phyloP scores from a whole-genome alignment of 1,139 yeast species.

The Saccharomyces hybrid region DNA sequence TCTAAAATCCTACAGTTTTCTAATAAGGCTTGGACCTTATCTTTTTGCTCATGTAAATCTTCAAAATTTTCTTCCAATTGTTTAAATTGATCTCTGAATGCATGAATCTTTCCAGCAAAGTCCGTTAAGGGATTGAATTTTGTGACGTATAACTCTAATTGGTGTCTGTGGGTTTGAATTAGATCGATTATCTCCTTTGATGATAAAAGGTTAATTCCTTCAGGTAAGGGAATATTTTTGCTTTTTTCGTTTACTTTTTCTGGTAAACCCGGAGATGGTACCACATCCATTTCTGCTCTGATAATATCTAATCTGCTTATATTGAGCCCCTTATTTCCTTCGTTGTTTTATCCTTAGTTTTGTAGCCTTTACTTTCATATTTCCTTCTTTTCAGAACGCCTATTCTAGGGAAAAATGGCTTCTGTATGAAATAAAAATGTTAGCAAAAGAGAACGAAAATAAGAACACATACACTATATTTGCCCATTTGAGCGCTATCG shows the following conservation, averaged over 20 bases:
- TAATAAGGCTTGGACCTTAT: slow-evolving; percentile 11
- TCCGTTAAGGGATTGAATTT: slow-evolving; percentile 18
- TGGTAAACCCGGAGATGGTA: neutral
- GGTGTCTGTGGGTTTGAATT: slow-evolving; percentile 12
- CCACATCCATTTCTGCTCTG: neutral
- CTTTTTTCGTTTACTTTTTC: neutral
- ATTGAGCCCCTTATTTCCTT: neutral
- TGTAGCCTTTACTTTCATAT: neutral
- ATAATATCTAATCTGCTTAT: neutral
- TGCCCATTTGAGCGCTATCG: neutral
- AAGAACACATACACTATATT: neutral
- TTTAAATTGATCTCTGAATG: slow-evolving; percentile 10
- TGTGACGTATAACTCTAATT: slow-evolving; percentile 19
- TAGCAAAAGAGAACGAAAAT: neutral
- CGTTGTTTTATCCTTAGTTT: neutral
- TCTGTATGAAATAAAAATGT: neutral
- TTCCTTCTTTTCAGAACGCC: neutral
- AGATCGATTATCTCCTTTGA: slow-evolving; percentile 20
- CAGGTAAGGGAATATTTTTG: slow-evolving; percentile 16
- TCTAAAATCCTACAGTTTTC: slow-evolving; percentile 18
- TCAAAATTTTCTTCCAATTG: slow-evolving; percentile 13
- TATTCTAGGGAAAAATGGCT: neutral
- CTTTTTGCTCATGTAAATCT: slow-evolving; percentile 14
- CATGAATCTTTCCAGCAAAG: slow-evolving; percentile 7
- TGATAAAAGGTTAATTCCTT: slow-evolving; percentile 20